Conservation (phyloP, 345 rosid species). For the Boechera divaricarpa region DNA sequence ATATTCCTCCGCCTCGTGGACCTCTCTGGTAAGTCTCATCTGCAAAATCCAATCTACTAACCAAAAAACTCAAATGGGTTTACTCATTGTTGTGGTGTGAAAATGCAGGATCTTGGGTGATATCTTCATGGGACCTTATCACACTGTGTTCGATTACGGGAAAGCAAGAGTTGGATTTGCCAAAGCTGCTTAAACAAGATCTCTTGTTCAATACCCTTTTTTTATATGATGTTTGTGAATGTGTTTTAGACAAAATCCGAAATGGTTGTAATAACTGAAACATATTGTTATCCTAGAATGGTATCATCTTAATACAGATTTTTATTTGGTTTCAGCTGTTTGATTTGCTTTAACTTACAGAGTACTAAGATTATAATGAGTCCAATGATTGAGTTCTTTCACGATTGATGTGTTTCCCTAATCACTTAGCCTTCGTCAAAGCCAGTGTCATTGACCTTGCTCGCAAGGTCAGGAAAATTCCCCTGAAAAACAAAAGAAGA, state of each 20-base stretch:
- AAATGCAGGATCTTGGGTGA: conserved; percentile 89
- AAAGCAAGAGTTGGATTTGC: conserved; percentile 85
- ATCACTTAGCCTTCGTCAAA: conserved; percentile 51
- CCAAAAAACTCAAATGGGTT: conserved; percentile 3
- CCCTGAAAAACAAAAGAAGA: conserved; percentile 60
- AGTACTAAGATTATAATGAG: conserved; percentile 6
- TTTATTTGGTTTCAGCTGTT: conserved; percentile 29
- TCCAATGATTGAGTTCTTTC: conserved; percentile 5
- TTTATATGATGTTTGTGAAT: conserved; percentile 36
- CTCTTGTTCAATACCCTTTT: conserved; percentile 30
- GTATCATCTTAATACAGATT: conserved; percentile 32
- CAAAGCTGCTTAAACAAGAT: conserved; percentile 65
- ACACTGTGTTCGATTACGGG: conserved; percentile 86
- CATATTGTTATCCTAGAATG: conserved; percentile 33
- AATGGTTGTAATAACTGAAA: conserved; percentile 41
- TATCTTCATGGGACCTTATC: conserved; percentile 91
- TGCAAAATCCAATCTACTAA: conserved; percentile 12
- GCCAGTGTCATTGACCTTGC: conserved; percentile 68
- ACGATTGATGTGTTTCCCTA: not conserved
- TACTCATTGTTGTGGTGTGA: not conserved
- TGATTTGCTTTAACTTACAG: conserved; percentile 24
- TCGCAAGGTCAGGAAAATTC: conserved; percentile 80
- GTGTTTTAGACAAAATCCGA: conserved; percentile 34
- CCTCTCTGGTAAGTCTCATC: conserved; percentile 58
- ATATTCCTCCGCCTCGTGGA: conserved; percentile 68